phyloP scores from a whole-genome alignment of 2,329 filamentous ascomycete genomes.

The Calonectria crousiana region DNA sequence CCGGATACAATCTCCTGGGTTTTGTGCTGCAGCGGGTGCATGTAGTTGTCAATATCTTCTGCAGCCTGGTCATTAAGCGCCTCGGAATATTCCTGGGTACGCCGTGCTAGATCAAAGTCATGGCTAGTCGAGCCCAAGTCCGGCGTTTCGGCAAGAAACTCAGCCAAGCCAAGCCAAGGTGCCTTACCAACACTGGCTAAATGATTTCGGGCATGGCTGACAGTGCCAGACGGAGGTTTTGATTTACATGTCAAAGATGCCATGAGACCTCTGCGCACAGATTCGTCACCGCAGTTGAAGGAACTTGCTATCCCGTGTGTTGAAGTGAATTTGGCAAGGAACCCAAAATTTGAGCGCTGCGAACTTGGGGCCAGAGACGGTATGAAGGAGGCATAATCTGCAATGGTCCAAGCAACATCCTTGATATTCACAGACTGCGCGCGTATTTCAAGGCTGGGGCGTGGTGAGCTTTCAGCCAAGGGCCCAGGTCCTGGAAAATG shows the following conservation, averaged over 20 bases:
- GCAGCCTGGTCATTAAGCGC: too few relatives aligned
- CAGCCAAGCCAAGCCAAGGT: not conserved
- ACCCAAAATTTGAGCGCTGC: not conserved
- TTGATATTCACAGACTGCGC: not conserved
- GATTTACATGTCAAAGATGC: not conserved
- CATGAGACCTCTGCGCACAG: not conserved
- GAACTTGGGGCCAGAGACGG: not conserved
- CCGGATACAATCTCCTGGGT: not conserved
- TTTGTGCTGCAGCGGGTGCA: not conserved
- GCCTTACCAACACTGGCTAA: too few relatives aligned
- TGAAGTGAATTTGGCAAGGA: not conserved
- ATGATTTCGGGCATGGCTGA: not conserved
- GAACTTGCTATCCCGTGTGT: conserved; percentile 4
- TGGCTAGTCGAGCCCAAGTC: not conserved
- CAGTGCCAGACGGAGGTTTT: too few relatives aligned
- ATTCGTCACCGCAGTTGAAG: not conserved
- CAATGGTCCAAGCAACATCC: not conserved
- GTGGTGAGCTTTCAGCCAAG: not conserved
- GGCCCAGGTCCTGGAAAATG: not conserved
- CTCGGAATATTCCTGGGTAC: too few relatives aligned
- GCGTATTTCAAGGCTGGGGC: too few relatives aligned
- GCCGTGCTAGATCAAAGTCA: not conserved
- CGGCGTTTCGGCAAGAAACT: too few relatives aligned
- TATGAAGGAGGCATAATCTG: not conserved
- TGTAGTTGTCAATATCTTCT: not conserved